Evolutionary conservation across 2,329 filamentous ascomycete genomes (phyloP), one percentile per base, ranked within the genome.

Genomic region (Neoscytalidium dimidiatum): DNA sequence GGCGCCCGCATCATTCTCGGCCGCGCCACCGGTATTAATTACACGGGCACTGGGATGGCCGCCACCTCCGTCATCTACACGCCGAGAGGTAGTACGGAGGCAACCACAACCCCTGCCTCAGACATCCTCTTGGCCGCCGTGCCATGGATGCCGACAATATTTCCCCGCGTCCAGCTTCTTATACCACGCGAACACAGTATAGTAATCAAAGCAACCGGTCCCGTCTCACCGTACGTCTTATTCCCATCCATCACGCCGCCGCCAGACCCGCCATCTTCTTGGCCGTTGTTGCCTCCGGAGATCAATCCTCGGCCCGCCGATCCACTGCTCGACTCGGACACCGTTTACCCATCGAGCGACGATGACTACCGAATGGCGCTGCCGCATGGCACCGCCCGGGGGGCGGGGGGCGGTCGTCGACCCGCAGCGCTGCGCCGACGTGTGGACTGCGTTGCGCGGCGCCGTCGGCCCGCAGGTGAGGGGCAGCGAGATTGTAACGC

Each of bases 121-220:
- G 35, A 57, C 23, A 23, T 29, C 52, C 14, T 57, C 52, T 13
- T 43, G 13, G 61, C 65, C 28, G 65, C 61, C 28, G 65, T 60
- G 5, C 49, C 65, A 9, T 66, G 65, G 65, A 66, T 61, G 11
- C 19, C 38, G 2, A 35, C 19, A 3, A 26, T 66, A 19, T 23
- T 66, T 19, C 64, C 64, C 2, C 19, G 35, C 64, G 51, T 13
- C 19, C 11, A 14, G 11, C 51, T 56, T 31, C 29, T 41, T 19
- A 21, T 61, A 61, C 58, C 64, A 58, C 67, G 61, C 60, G 29
- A 41, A 58, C 41, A 21, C 53, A 56, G n/a, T 46, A 43, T 53
- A 52, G 41, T 63, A 64, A 64, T 57, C 51, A 64, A 66, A 44
- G 46, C 46, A 57, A 52, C 43, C 57, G 69, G 70, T 69, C 71